These are phyloP conservation scores for Schoenoplectus tabernaemontani DNA, from an alignment of 202 grass and related monocot species.

Conservation along the genomic window DNA sequence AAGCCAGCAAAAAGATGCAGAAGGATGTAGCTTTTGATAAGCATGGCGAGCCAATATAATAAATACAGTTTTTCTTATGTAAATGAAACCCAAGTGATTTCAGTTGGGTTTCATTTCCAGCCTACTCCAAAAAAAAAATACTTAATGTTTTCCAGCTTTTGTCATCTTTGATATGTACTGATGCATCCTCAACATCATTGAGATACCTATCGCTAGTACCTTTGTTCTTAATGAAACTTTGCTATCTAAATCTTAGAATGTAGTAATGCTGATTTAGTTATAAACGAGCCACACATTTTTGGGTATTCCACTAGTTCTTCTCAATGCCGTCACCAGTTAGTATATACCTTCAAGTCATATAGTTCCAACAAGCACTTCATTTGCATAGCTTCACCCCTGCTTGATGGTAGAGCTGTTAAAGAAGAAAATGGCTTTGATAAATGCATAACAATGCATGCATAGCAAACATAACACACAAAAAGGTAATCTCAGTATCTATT, in stretches of 20 bases:
- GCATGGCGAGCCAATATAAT: no score
- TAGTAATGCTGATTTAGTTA: background rate
- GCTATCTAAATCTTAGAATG: background rate
- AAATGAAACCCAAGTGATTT: no score
- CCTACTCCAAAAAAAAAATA: no score
- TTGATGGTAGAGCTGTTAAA: slow-evolving; percentile 69
- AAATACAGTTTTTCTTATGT: no score
- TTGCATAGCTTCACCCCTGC: slow-evolving; percentile 84
- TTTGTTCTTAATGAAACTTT: background rate
- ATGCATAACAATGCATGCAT: background rate
- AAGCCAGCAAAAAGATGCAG: no score
- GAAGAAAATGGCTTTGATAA: slow-evolving; percentile 25
- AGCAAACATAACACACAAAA: slow-evolving; percentile 23
- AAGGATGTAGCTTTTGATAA: no score
- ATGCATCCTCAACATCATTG: no score
- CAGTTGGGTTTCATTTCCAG: no score
- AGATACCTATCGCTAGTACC: no score
- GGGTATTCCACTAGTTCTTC: background rate
- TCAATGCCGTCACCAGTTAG: background rate
- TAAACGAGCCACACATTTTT: background rate
- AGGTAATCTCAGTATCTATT: background rate
- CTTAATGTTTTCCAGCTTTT: background rate
- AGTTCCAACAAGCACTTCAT: slow-evolving; percentile 99
- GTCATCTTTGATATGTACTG: background rate
- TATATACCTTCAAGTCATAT: slow-evolving; percentile 93